Percentiles rank a stretch among this genome's conserved stretches.
Evolutionary conservation across 2,329 filamentous ascomycete genomes (phyloP).

Genomic region (Pseudopyrenochaeta lycopersici): DNA sequence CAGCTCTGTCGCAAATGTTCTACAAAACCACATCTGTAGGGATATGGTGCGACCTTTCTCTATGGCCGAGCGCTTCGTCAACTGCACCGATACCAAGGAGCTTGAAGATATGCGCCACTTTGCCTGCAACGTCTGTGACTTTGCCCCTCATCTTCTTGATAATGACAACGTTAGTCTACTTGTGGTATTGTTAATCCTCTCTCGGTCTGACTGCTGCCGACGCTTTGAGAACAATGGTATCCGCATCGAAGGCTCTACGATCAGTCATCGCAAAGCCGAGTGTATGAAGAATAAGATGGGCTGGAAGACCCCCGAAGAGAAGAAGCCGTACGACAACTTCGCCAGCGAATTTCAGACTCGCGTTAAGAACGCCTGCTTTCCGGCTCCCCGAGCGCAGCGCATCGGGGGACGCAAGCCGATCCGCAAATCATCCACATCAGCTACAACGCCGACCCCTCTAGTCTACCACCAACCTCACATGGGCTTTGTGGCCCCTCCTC

Average conservation of each 20-base stretch:
- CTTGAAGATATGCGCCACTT: slow-evolving; percentile 44
- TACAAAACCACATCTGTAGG: slow-evolving; percentile 46
- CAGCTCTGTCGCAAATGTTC: slow-evolving; percentile 41
- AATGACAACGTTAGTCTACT: slow-evolving; percentile 50
- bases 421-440: slow-evolving; percentile 32
- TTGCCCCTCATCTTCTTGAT: slow-evolving; percentile 49
- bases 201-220: slow-evolving; percentile 45
- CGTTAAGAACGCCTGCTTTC: slow-evolving; percentile 46
- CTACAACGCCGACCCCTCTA: slow-evolving; percentile 23
- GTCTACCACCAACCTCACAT: slow-evolving; percentile 25
- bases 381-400: slow-evolving; percentile 35
- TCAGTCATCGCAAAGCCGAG: slow-evolving; percentile 48
- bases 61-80: slow-evolving; percentile 46
- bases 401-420: slow-evolving; percentile 23
- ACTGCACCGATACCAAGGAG: slow-evolving; percentile 41
- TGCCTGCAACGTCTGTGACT: slow-evolving; percentile 47
- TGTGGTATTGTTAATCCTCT: slow-evolving; percentile 46
- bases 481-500: slow-evolving; percentile 32
- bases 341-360: slow-evolving; percentile 46
- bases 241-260: slow-evolving; percentile 49
- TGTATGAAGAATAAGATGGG: slow-evolving; percentile 50
- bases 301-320: slow-evolving; percentile 43
- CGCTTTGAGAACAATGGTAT: slow-evolving; percentile 49
- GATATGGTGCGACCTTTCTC: slow-evolving; percentile 46
- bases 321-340: slow-evolving; percentile 48